phyloP scores from a whole-genome alignment of 345 rosid genomes.

The Dipteronia sinensis region DNA sequence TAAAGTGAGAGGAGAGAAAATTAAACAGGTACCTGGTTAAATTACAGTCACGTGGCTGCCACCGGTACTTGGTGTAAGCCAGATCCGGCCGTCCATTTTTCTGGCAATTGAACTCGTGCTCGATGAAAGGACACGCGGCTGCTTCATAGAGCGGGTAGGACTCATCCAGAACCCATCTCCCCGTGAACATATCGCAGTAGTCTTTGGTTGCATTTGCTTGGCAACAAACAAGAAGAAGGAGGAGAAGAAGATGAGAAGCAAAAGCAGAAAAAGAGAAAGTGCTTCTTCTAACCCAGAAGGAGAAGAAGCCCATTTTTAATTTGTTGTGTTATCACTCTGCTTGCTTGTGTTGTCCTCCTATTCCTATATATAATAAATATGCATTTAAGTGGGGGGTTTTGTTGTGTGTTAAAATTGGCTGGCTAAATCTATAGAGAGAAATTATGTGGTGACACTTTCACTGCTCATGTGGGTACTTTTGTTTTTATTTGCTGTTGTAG shows the following conservation, averaged over 20 bases:
- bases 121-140: constrained; percentile 66
- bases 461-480: too few relatives aligned
- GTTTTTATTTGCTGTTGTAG: too few relatives aligned
- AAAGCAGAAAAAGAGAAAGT: neutral
- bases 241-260: constrained; percentile 19
- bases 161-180: constrained; percentile 68
- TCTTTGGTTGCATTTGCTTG: constrained; percentile 11
- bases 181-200: constrained; percentile 57
- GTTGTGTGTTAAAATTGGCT: too few relatives aligned
- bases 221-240: constrained; percentile 18
- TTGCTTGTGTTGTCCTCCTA: neutral
- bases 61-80: constrained; percentile 52
- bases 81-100: constrained; percentile 77
- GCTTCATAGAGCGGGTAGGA: constrained; percentile 67
- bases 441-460: too few relatives aligned
- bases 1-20: neutral
- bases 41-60: constrained; percentile 72
- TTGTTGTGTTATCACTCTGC: neutral
- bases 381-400: neutral
- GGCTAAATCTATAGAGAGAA: too few relatives aligned
- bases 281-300: constrained; percentile 12
- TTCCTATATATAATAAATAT: neutral
- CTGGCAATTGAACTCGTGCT: constrained; percentile 62
- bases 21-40: constrained; percentile 45
- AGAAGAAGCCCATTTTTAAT: constrained; percentile 30